Evolutionary conservation across 2,329 filamentous ascomycete genomes (phyloP).

Genomic region (Rhinocladiella similis): DNA sequence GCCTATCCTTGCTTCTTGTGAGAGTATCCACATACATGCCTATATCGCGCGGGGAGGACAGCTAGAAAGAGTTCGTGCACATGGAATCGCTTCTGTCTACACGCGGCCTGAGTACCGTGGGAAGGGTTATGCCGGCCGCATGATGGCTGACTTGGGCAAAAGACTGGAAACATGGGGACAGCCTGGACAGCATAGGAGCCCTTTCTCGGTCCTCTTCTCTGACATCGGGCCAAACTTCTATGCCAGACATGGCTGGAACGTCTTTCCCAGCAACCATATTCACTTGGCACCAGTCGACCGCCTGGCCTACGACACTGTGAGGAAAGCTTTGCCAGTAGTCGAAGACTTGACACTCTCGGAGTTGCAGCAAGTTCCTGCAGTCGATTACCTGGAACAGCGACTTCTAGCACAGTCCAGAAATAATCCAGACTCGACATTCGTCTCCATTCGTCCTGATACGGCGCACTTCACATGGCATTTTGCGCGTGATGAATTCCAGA

Average conservation of each 20-base stretch:
- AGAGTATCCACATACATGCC: conserved; percentile 54
- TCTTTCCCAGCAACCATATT: conserved; percentile 72
- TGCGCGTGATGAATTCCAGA: conserved; percentile 77
- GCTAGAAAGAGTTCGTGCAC: conserved; percentile 58
- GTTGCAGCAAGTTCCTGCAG: conserved; percentile 57
- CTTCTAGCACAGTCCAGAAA: conserved; percentile 52
- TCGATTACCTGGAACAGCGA: conserved; percentile 55
- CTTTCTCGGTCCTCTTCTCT: conserved; percentile 81
- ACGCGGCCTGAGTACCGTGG: conserved; percentile 67
- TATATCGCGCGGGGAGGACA: conserved; percentile 35
- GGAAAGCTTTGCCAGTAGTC: conserved; percentile 30
- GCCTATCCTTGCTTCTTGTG: conserved; percentile 59
- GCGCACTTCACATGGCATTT: conserved; percentile 75
- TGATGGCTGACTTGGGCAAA: conserved; percentile 67
- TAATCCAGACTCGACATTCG: conserved; percentile 48
- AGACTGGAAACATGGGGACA: conserved; percentile 55
- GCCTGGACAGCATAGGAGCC: conserved; percentile 41
- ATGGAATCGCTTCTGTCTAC: conserved; percentile 81
- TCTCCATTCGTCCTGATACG: conserved; percentile 69
- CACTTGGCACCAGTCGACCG: conserved; percentile 52
- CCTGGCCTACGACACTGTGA: conserved; percentile 25
- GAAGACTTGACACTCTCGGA: conserved; percentile 37
- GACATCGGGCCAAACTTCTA: conserved; percentile 87
- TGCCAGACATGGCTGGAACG: conserved; percentile 71
- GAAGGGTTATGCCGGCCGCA: conserved; percentile 73